Percentiles rank a stretch among this genome's conserved stretches.
phyloP scores from a whole-genome alignment of 345 rosid genomes.

The Lepidium aucheri region DNA sequence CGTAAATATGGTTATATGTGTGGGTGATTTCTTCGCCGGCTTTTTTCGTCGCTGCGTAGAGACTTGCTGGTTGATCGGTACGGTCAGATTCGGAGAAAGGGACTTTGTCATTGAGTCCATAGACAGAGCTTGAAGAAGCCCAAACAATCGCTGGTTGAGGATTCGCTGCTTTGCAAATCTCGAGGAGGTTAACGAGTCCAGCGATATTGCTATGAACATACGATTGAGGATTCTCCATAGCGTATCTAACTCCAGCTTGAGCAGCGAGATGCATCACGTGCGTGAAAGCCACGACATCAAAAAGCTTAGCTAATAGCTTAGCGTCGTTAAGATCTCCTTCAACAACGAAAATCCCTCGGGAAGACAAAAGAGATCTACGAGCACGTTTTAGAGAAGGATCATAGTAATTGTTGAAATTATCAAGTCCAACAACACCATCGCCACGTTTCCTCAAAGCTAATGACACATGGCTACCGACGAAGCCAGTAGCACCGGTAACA shows the following conservation, averaged over 20 bases:
- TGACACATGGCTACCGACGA: conserved; percentile 69
- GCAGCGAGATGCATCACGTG: conserved; percentile 90
- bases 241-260: conserved; percentile 84
- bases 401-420: conserved; percentile 68
- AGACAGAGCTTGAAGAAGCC: conserved; percentile 86
- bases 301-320: conserved; percentile 47
- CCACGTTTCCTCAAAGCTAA: conserved; percentile 57
- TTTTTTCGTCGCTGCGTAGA: conserved; percentile 81
- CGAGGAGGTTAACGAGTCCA: conserved; percentile 62
- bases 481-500: conserved; percentile 79
- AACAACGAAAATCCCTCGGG: conserved; percentile 44
- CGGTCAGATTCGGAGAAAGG: conserved; percentile 67
- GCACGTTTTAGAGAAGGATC: conserved; percentile 62
- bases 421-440: conserved; percentile 76
- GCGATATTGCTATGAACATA: conserved; percentile 74
- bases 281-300: conserved; percentile 67
- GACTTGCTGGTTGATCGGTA: conserved; percentile 77
- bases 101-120: conserved; percentile 58
- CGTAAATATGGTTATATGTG: conserved; percentile 77
- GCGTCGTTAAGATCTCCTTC: conserved; percentile 72
- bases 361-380: conserved; percentile 30
- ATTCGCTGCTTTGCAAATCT: conserved; percentile 55
- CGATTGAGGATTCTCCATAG: conserved; percentile 66
- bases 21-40: conserved; percentile 83
- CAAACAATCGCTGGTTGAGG: conserved; percentile 80